phyloP scores from a whole-genome alignment of 805 yeast genomes.

The Hanseniaspora guilliermondii region DNA sequence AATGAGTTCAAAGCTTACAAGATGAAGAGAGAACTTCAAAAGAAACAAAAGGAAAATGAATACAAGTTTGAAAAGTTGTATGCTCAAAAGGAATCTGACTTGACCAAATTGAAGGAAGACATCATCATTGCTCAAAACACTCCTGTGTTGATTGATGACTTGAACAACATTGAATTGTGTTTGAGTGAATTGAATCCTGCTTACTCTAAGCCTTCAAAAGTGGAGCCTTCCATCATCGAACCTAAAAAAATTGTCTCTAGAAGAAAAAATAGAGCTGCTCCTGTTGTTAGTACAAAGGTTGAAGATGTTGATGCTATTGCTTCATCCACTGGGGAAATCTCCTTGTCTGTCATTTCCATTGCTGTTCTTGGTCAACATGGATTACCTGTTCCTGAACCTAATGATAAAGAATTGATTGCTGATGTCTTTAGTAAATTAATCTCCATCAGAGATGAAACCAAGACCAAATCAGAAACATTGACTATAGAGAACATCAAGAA shows the following conservation, averaged over 20 bases:
- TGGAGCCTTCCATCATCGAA: slow-evolving; percentile 34
- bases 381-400: slow-evolving; percentile 63
- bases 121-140: slow-evolving; percentile 54
- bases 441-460: slow-evolving; percentile 56
- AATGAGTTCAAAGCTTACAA: slow-evolving; percentile 62
- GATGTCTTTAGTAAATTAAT: slow-evolving; percentile 53
- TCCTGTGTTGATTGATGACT: slow-evolving; percentile 79
- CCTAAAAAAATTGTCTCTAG: slow-evolving; percentile 18
- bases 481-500: slow-evolving; percentile 62
- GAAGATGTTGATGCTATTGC: slow-evolving; percentile 21
- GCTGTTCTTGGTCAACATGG: slow-evolving; percentile 64
- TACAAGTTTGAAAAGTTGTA: slow-evolving; percentile 36
- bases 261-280: slow-evolving; percentile 43
- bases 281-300: slow-evolving; percentile 40
- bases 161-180: slow-evolving; percentile 60
- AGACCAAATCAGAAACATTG: slow-evolving; percentile 63
- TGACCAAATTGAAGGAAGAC: slow-evolving; percentile 54
- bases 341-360: slow-evolving; percentile 69
- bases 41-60: slow-evolving; percentile 50
- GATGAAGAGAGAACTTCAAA: slow-evolving; percentile 57
- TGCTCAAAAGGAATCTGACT: slow-evolving; percentile 40
- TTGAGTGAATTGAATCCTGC: slow-evolving; percentile 67
- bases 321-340: slow-evolving; percentile 35
- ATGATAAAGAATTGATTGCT: slow-evolving; percentile 48
- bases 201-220: slow-evolving; percentile 27